Conservation (phyloP, 306 rosid species). For the Quercus bicolor region DNA sequence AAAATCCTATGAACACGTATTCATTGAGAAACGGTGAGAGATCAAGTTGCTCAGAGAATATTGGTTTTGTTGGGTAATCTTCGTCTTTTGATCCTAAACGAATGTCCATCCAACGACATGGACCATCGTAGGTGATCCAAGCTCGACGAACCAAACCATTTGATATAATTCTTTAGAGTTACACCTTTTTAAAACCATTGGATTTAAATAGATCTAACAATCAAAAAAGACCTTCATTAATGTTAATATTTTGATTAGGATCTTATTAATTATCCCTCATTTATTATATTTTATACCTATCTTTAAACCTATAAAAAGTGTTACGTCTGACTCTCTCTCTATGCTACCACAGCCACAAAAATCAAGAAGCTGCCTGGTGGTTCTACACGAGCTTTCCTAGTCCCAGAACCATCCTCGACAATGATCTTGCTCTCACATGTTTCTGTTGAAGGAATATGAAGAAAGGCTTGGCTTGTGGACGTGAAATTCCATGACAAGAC, state of each 20-base stretch:
- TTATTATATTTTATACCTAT: too few relatives aligned
- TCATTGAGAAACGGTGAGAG: constrained; percentile 49
- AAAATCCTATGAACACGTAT: constrained; percentile 83
- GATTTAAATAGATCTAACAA: too few relatives aligned
- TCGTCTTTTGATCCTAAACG: constrained; percentile 35
- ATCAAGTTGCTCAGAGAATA: constrained; percentile 41
- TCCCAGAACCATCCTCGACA: constrained; percentile 19
- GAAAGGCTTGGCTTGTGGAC: constrained; percentile 60
- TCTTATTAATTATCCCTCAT: too few relatives aligned
- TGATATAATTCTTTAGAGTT: too few relatives aligned
- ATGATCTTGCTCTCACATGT: constrained; percentile 56
- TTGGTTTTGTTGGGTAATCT: constrained; percentile 39
- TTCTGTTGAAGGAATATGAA: constrained; percentile 50
- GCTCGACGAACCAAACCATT: constrained; percentile 33
- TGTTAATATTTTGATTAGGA: too few relatives aligned
- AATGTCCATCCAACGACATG: constrained; percentile 52
- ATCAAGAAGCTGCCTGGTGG: constrained; percentile 43
- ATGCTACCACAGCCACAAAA: constrained; percentile 42
- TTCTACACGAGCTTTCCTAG: constrained; percentile 17
- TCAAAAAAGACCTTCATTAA: too few relatives aligned
- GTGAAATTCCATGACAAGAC: constrained; percentile 70
- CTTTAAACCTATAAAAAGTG: too few relatives aligned
- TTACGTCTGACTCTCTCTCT: too few relatives aligned
- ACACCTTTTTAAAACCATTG: too few relatives aligned
- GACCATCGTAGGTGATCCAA: constrained; percentile 63